Evolutionary conservation across 2,329 filamentous ascomycete species (phyloP), one percentile per base, ranked within the genome.

Genomic region (Epicoccum sorghinum): DNA sequence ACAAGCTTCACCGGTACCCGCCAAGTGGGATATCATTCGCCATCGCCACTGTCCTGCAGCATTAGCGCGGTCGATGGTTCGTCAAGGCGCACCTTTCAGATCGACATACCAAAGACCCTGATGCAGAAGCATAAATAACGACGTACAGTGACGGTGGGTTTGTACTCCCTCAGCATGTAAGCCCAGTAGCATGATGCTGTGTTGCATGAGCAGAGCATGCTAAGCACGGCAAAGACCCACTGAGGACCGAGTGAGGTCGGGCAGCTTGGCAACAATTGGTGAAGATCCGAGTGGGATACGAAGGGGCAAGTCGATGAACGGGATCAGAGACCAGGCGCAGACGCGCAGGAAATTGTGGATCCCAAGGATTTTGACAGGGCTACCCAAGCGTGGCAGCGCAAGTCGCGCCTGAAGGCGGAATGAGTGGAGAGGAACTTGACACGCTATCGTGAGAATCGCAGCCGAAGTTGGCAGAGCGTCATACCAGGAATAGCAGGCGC

Each of bases 1-100:
- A 63, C 73, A 67, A 67, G 72, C 66, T 67, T 72, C 66, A 72
- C 68, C 70, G 71, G 72, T 69, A 62, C 62, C 66, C 64, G 63
- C 62, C 59, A 67, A 59, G 61, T 62, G 47, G 63, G 60, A 69
- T 58, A 66, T 67, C 59, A 64, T 59, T 69, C 65, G 65, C 57
- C 57, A 61, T 74, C 64, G 71, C 71, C 71, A 74, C 71, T 61
- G 53, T 61, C 55, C 61, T 73, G 70, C 70, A 70, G 69, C 59
- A 64, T 64, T 73, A 74, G 71, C 68, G 70, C 64, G 48, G 43
- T 58, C 51, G 65, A 67, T 60, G 59, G 69, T 67, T 68, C 59
- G 63, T 70, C 66, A 67, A 73, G 65, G 69, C 68, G 67, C 63
- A 63, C 61, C 61, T 60, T 68, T 65, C 64, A 57, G 71, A 74